phyloP scores from a whole-genome alignment of 495 filamentous ascomycete genomes.

The Xylaria acuta region DNA sequence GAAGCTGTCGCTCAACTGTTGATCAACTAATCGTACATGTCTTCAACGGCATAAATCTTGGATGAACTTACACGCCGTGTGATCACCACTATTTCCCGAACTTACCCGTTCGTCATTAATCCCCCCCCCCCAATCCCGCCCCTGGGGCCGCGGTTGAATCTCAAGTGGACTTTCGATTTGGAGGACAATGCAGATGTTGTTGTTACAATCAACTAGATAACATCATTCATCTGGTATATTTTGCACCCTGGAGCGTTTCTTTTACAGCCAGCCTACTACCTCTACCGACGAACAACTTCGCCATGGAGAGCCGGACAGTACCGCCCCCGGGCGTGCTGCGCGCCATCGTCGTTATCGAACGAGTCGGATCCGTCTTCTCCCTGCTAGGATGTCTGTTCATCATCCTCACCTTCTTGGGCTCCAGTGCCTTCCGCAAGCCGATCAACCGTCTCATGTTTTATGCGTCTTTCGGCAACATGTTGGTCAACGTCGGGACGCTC shows the following conservation, averaged over 20 bases:
- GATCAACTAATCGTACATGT: background rate
- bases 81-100: background rate
- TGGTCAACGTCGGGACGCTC: slow-evolving; percentile 80
- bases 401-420: slow-evolving; percentile 70
- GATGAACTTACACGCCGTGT: background rate
- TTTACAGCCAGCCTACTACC: background rate
- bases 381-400: slow-evolving; percentile 76
- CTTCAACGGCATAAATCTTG: slow-evolving; percentile 12
- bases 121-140: background rate
- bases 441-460: slow-evolving; percentile 89
- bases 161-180: background rate
- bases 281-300: background rate
- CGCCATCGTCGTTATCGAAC: slow-evolving; percentile 68
- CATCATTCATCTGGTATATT: background rate
- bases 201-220: background rate
- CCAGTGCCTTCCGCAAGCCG: slow-evolving; percentile 74
- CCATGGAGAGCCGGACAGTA: slow-evolving; percentile 19
- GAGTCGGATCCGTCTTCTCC: slow-evolving; percentile 72
- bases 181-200: slow-evolving; percentile 9
- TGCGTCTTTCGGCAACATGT: slow-evolving; percentile 82
- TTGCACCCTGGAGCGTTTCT: background rate
- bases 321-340: slow-evolving; percentile 32
- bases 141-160: background rate
- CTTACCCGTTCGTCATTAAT: slow-evolving; percentile 7
- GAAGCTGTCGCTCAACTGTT: background rate